phyloP scores from a whole-genome alignment of 768 basidiomycete genomes.

The Mrakia gelida region DNA sequence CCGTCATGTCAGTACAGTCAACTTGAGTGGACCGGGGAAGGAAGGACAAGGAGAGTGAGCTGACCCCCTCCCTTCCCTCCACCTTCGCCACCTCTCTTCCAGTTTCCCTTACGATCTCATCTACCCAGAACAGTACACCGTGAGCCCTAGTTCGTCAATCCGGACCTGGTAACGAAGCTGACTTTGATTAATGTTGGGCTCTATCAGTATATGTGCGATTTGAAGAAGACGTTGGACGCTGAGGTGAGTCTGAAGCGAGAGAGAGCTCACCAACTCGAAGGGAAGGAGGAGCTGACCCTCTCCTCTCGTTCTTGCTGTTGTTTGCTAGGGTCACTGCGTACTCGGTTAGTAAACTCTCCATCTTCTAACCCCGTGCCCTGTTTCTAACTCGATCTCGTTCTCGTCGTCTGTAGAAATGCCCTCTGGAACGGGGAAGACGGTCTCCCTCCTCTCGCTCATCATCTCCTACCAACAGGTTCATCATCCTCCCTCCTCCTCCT shows the following conservation, averaged over 20 bases:
- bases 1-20: conserved; percentile 52
- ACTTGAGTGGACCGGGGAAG: not conserved
- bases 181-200: not conserved
- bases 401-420: conserved; percentile 71
- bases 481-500: conserved; percentile 29
- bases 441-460: conserved; percentile 88
- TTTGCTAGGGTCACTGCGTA: conserved; percentile 86
- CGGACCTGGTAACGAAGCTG: not conserved
- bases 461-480: conserved; percentile 92
- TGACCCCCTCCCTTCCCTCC: not conserved
- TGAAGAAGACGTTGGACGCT: conserved; percentile 93
- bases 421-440: conserved; percentile 98
- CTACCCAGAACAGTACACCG: conserved; percentile 80
- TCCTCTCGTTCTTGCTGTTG: not conserved
- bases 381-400: not conserved
- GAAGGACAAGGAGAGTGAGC: not conserved
- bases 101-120: conserved; percentile 45
- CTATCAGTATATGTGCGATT: conserved; percentile 85
- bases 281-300: not conserved
- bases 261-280: not conserved
- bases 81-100: not conserved
- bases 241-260: conserved; percentile 53
- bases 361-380: not conserved
- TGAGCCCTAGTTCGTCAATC: not conserved
- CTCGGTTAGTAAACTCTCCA: conserved; percentile 45